A percentile compares a stretch with the other conserved stretches of the same genome.
These are phyloP conservation scores for Neocucurbitaria cava DNA, from an alignment of 2,329 filamentous ascomycete species.

Conservation along the genomic window DNA sequence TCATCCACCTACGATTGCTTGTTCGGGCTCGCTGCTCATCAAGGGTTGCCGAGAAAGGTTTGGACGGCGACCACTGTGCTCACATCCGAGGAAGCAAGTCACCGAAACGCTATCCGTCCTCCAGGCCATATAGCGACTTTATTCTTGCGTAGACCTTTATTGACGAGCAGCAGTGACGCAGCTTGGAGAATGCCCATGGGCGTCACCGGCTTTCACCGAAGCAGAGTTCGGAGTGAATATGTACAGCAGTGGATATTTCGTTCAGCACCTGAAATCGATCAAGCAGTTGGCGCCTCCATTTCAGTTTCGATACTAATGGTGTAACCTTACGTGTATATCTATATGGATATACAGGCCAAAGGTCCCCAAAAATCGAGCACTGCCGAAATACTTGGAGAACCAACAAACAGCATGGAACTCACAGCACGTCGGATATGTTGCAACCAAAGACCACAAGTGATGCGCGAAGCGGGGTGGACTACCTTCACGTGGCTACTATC, in stretches of 20 bases:
- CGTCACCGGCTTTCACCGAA: neutral
- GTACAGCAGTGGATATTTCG: neutral
- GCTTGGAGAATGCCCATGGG: neutral
- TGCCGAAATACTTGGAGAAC: too few species aligned
- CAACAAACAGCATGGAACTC: neutral
- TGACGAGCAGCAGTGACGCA: neutral
- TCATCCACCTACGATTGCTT: constrained; percentile 6
- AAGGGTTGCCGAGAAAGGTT: constrained; percentile 1
- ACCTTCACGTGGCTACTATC: neutral
- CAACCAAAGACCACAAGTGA: too few species aligned
- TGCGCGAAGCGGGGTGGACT: too few species aligned
- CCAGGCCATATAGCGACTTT: neutral
- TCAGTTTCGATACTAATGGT: neutral
- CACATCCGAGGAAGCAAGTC: neutral
- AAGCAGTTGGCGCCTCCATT: neutral
- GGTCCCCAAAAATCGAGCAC: too few species aligned
- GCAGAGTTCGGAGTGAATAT: neutral
- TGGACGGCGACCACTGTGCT: neutral
- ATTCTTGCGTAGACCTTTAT: neutral
- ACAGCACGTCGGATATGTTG: too few species aligned
- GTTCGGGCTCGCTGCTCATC: constrained; percentile 7
- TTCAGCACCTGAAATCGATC: too few species aligned
- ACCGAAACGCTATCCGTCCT: neutral
- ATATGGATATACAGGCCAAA: too few species aligned
- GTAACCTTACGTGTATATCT: too few species aligned